A percentile compares a stretch with the other conserved stretches of the same genome.
These are phyloP conservation scores for Hevea brasiliensis DNA, from an alignment of 345 rosid genomes.

Conservation along the genomic window DNA sequence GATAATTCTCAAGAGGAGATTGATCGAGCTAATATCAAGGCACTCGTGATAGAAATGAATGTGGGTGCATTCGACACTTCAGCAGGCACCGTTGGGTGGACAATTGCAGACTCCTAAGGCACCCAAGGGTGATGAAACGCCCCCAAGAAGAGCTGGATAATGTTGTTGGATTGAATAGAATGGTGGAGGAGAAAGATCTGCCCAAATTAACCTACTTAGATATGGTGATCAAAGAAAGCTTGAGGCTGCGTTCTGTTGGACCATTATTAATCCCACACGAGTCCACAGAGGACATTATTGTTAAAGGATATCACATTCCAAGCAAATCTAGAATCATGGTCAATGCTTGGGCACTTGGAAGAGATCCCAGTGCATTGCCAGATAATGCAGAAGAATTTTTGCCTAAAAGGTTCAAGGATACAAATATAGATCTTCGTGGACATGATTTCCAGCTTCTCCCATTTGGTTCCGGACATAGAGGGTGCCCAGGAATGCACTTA, in stretches of 20 bases:
- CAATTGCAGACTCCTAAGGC: slow-evolving; percentile 23
- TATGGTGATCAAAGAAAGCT: slow-evolving; percentile 26
- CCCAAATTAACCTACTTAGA: slow-evolving; percentile 23
- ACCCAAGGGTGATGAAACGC: slow-evolving; percentile 19
- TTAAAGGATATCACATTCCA: slow-evolving; percentile 25
- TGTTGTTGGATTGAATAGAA: slow-evolving; percentile 23
- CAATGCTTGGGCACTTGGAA: slow-evolving; percentile 22
- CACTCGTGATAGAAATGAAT: slow-evolving; percentile 31
- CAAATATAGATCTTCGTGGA: slow-evolving; percentile 7
- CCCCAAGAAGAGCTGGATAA: slow-evolving; percentile 30
- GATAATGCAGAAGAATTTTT: slow-evolving; percentile 12
- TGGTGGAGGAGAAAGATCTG: slow-evolving; percentile 26
- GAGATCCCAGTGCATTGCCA: slow-evolving; percentile 23
- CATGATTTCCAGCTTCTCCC: neutral
- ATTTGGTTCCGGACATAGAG: slow-evolving; percentile 5
- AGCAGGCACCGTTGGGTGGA: slow-evolving; percentile 27
- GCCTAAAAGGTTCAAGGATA: slow-evolving; percentile 26
- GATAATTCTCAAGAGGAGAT: neutral
- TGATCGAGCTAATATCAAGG: slow-evolving; percentile 26
- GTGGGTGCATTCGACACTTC: slow-evolving; percentile 25
- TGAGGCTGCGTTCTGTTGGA: slow-evolving; percentile 18
- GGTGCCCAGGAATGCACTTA: slow-evolving; percentile 5
- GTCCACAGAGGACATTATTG: slow-evolving; percentile 11
- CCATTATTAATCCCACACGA: slow-evolving; percentile 20
- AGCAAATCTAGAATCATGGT: slow-evolving; percentile 21